These are phyloP conservation scores for Chlamydomonas sp. DNA, from an alignment of 139 green algal species.

Conservation along the genomic window DNA sequence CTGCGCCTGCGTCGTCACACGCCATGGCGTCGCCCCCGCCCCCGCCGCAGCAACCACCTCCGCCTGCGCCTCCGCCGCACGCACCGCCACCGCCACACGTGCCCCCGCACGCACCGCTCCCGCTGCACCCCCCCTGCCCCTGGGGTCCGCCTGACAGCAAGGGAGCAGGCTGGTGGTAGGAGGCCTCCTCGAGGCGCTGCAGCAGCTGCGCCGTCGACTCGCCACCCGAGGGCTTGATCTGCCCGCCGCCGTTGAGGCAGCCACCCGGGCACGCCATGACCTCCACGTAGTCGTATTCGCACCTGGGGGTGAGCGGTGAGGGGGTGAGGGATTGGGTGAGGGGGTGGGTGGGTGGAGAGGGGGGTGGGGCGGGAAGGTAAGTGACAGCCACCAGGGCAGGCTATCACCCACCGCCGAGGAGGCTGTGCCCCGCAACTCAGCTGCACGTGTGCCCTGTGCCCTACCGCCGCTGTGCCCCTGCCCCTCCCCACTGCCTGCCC, in stretches of 20 bases:
- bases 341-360: no score
- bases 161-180: slow-evolving; percentile 37
- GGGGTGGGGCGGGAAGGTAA: no score
- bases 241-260: slow-evolving; percentile 93
- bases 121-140: background rate
- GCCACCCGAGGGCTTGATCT: slow-evolving; percentile 53
- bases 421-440: no score
- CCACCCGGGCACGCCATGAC: slow-evolving; percentile 91
- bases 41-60: background rate
- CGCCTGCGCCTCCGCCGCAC: background rate
- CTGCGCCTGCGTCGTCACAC: background rate
- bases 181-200: slow-evolving; percentile 38
- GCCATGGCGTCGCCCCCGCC: background rate
- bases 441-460: no score
- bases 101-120: background rate
- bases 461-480: no score
- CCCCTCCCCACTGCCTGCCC: no score
- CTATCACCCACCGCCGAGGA: no score
- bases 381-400: no score
- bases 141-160: background rate
- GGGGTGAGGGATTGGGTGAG: no score
- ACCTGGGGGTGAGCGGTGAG: no score
- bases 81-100: background rate
- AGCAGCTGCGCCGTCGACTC: slow-evolving; percentile 38
- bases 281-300: slow-evolving; percentile 12